Evolutionary conservation across 371 early-diverging fungal genomes (phyloP).

Genomic region (Syncephalastrum sp.): DNA sequence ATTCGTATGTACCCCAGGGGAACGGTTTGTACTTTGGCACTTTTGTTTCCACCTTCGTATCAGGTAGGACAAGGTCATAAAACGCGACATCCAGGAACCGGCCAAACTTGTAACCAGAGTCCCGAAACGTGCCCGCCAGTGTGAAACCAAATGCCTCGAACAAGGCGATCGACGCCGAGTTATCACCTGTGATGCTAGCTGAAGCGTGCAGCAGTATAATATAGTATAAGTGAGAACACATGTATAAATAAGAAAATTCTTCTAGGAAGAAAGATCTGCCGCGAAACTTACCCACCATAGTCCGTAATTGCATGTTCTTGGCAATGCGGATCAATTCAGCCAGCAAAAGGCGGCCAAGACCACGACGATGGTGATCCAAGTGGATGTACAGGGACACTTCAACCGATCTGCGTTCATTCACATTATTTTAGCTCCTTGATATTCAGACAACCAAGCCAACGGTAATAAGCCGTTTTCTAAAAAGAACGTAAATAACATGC

Average conservation of each 20-base stretch:
- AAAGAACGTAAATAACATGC: not conserved
- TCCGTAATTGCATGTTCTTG: conserved; percentile 31
- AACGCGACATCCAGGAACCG: conserved; percentile 40
- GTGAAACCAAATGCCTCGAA: conserved; percentile 36
- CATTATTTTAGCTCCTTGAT: not conserved
- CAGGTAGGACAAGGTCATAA: conserved; percentile 30
- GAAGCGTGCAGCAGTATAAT: not conserved
- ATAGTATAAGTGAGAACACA: not conserved
- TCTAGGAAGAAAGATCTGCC: not conserved
- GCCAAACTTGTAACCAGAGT: conserved; percentile 48
- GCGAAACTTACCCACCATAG: conserved; percentile 26
- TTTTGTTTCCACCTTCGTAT: conserved; percentile 3
- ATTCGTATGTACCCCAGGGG: conserved; percentile 32
- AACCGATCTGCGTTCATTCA: conserved; percentile 22
- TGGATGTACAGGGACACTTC: conserved; percentile 50
- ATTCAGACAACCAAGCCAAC: not conserved
- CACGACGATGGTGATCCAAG: conserved; percentile 37
- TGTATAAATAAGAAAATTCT: not conserved
- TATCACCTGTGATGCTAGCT: conserved; percentile 48
- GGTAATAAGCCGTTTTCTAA: not conserved
- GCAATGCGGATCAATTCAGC: conserved; percentile 35
- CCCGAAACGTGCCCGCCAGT: conserved; percentile 30
- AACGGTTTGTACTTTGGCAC: conserved; percentile 30
- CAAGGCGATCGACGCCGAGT: conserved; percentile 30
- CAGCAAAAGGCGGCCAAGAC: conserved; percentile 34